A percentile compares a stretch with the other conserved stretches of the same genome.
Conservation (phyloP, 345 rosid genomes). For the Eucalyptus curtisii region DNA sequence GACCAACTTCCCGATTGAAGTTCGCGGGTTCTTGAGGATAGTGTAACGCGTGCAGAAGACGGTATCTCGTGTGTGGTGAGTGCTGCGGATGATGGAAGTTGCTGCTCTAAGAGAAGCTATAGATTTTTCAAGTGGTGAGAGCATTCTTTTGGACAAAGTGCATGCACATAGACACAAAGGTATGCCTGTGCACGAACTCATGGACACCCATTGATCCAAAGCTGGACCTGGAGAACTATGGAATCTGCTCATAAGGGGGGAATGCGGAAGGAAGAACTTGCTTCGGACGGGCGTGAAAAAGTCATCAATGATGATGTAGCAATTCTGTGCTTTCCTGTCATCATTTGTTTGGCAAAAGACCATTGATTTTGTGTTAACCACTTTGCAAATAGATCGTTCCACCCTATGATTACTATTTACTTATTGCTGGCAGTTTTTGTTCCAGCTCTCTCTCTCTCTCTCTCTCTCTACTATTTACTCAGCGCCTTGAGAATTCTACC, state of each 20-base stretch:
- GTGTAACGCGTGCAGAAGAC: constrained; percentile 8
- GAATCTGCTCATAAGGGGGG: background rate
- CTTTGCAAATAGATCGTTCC: background rate
- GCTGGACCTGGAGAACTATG: background rate
- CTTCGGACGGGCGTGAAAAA: background rate
- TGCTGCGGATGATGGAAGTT: background rate
- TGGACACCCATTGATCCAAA: background rate
- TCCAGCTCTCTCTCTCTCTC: background rate
- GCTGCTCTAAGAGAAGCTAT: background rate
- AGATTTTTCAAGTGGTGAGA: background rate
- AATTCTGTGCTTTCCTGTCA: background rate
- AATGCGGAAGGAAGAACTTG: background rate
- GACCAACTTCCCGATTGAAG: constrained; percentile 69
- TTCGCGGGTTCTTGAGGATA: constrained; percentile 80
- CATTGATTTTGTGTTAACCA: background rate
- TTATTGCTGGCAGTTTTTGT: background rate
- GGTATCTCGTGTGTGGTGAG: background rate
- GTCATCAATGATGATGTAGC: background rate
- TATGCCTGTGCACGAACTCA: no score
- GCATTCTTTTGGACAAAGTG: background rate
- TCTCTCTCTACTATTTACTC: background rate
- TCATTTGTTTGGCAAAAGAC: background rate
- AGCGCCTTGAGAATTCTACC: background rate
- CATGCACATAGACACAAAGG: background rate
- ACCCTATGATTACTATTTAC: background rate